Conservation (phyloP, 345 rosid species). For the Psidium friedrichsthalianum region DNA sequence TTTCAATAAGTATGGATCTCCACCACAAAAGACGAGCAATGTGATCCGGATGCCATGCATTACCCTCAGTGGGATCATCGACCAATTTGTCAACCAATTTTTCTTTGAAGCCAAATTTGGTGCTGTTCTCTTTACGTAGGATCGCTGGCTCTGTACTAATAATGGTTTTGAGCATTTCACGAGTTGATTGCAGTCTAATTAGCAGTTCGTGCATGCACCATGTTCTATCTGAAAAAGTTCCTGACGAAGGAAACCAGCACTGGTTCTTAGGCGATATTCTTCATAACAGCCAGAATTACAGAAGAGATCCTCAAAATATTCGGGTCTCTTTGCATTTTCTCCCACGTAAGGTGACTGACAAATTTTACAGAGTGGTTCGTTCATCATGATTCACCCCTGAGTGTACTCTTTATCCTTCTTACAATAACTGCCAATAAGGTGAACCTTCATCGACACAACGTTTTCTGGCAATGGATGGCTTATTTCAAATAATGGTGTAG, state of each 20-base stretch:
- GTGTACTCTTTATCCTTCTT: constrained; percentile 66
- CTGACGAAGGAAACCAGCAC: constrained; percentile 71
- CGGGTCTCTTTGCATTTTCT: constrained; percentile 58
- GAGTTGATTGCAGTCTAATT: constrained; percentile 75
- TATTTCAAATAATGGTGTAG: constrained; percentile 58
- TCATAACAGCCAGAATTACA: constrained; percentile 77
- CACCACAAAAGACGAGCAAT: constrained; percentile 79
- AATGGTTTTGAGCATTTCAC: constrained; percentile 60
- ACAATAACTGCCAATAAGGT: constrained; percentile 29
- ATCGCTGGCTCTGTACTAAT: constrained; percentile 45
- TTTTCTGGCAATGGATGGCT: constrained; percentile 58
- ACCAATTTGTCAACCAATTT: constrained; percentile 64
- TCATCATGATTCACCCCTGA: constrained; percentile 63
- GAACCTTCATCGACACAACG: constrained; percentile 67
- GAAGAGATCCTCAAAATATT: constrained; percentile 93
- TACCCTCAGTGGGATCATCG: constrained; percentile 66
- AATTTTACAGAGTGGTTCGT: constrained; percentile 90
- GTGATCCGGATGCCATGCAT: constrained; percentile 97
- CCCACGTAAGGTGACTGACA: constrained; percentile 83
- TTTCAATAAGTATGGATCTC: constrained; percentile 14
- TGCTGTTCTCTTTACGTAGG: constrained; percentile 45
- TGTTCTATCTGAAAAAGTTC: constrained; percentile 81
- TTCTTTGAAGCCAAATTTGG: constrained; percentile 53
- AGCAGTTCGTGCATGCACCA: constrained; percentile 77
- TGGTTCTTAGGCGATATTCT: constrained; percentile 81